These are phyloP conservation scores for Russula emetica DNA, from an alignment of 768 basidiomycete genomes.

Conservation along the genomic window DNA sequence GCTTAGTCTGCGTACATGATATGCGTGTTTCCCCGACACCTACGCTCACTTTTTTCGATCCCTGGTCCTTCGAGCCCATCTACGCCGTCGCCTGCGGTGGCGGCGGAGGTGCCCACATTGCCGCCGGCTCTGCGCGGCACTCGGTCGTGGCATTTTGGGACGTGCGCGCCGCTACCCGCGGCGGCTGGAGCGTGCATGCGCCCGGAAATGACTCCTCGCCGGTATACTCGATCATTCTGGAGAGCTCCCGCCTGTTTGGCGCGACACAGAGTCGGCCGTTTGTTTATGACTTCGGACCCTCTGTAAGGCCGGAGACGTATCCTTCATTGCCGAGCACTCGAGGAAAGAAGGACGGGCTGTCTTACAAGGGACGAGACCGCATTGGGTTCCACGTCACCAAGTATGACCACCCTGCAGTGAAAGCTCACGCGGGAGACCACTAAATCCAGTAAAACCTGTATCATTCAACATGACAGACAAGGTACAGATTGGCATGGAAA, in stretches of 20 bases:
- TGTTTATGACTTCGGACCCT: constrained; percentile 75
- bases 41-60: constrained; percentile 58
- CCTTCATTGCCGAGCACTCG: constrained; percentile 32
- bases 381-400: constrained; percentile 51
- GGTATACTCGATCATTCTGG: constrained; percentile 68
- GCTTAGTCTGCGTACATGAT: constrained; percentile 68
- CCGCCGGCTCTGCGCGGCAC: constrained; percentile 74
- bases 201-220: constrained; percentile 78
- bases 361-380: constrained; percentile 36
- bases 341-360: constrained; percentile 34
- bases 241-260: constrained; percentile 76
- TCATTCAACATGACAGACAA: constrained; percentile 18
- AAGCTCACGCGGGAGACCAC: constrained; percentile 10
- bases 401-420: constrained; percentile 36
- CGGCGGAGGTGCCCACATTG: constrained; percentile 58
- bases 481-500: constrained; percentile 18
- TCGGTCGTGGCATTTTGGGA: constrained; percentile 82
- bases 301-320: constrained; percentile 53
- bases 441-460: constrained; percentile 11
- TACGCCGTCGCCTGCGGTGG: constrained; percentile 76
- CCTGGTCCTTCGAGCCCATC: constrained; percentile 66
- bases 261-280: constrained; percentile 74
- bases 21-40: constrained; percentile 58
- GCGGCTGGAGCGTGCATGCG: constrained; percentile 79
- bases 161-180: constrained; percentile 52